Conservation (phyloP, 2,329 filamentous ascomycete genomes). For the Remersonia thermophila region DNA sequence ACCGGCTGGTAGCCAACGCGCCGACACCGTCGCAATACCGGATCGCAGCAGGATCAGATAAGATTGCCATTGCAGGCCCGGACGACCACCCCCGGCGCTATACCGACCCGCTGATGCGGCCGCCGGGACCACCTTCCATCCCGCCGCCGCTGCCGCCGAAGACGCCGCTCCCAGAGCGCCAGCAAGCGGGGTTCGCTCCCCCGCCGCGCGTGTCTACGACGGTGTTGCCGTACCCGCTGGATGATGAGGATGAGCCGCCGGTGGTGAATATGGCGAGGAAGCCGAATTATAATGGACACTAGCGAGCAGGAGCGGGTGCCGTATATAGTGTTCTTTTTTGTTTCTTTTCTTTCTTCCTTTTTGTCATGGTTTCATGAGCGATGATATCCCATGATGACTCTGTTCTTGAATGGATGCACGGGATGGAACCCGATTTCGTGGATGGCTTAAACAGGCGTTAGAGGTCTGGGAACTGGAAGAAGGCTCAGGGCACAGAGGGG, state of each 20-base stretch:
- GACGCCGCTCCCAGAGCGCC: constrained; percentile 52
- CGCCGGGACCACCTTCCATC: constrained; percentile 5
- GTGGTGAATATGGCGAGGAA: constrained; percentile 77
- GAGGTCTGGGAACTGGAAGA: too few relatives aligned
- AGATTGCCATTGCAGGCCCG: constrained; percentile 50
- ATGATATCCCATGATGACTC: too few relatives aligned
- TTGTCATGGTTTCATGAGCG: too few relatives aligned
- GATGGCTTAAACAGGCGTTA: too few relatives aligned
- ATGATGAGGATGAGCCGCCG: constrained; percentile 65
- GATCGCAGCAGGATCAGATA: constrained; percentile 48
- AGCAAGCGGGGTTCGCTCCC: constrained; percentile 10
- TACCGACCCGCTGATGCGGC: constrained; percentile 16
- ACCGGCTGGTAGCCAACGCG: constrained; percentile 43
- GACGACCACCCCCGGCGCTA: constrained; percentile 44
- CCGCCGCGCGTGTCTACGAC: constrained; percentile 7
- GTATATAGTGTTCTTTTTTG: too few relatives aligned
- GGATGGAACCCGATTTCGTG: too few relatives aligned
- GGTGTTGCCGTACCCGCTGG: constrained; percentile 64
- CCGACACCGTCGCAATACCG: constrained; percentile 48
- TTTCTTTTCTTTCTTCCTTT: too few relatives aligned
- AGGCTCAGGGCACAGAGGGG: too few relatives aligned
- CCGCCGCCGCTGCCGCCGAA: constrained; percentile 66
- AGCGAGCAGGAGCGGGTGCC: neutral
- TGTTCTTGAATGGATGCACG: too few relatives aligned
- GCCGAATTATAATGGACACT: constrained; percentile 49